phyloP scores from a whole-genome alignment of 148 eudicot genomes.

The Vaccinium macrocarpon region DNA sequence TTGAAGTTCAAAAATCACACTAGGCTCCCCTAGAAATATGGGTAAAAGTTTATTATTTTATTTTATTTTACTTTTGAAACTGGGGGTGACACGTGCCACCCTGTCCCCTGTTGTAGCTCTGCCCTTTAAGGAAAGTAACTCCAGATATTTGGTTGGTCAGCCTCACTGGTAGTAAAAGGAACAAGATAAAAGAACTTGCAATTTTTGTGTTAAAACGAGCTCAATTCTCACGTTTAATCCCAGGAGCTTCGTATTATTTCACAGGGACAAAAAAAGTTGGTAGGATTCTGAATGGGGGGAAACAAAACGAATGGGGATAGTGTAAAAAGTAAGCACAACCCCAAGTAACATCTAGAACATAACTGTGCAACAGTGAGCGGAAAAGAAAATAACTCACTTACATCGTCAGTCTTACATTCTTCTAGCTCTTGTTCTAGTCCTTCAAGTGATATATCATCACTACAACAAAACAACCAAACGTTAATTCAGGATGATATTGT shows the following conservation, averaged over 20 bases:
- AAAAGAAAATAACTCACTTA: conserved; percentile 30
- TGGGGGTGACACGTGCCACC: neutral
- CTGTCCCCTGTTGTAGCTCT: neutral
- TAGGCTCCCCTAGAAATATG: neutral
- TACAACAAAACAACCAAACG: conserved; percentile 24
- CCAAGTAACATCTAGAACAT: neutral
- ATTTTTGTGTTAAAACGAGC: neutral
- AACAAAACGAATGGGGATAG: neutral
- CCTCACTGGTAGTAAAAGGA: neutral
- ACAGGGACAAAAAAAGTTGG: neutral
- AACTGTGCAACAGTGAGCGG: neutral
- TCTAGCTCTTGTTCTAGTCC: conserved; percentile 93
- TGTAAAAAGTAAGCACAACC: neutral
- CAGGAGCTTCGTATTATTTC: neutral
- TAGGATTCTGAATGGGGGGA: neutral
- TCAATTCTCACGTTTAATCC: neutral
- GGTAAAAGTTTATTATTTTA: neutral
- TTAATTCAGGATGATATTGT: conserved; percentile 13
- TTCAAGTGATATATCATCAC: conserved; percentile 89
- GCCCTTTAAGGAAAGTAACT: neutral
- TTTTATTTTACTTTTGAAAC: neutral
- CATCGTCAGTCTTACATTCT: conserved; percentile 86
- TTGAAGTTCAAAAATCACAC: neutral
- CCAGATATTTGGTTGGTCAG: neutral
- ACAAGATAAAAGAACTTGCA: neutral